Conservation (phyloP, 139 green algal species). For the Diplosphaera chodatii region DNA sequence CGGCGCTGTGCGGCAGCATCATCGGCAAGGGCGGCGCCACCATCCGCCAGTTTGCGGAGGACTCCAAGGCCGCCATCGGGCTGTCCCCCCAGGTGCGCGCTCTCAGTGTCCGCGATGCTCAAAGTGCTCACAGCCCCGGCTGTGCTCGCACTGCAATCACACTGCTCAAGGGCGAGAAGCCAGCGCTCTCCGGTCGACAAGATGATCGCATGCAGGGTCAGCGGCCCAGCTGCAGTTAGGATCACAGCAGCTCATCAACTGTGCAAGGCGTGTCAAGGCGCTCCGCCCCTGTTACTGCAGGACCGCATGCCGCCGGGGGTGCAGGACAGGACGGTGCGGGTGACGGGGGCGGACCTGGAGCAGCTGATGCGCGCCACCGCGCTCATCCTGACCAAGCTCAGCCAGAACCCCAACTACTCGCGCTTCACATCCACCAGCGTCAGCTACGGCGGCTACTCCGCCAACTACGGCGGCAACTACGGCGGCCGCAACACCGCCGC, state of each 20-base stretch:
- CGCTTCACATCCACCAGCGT: slow-evolving; percentile 8
- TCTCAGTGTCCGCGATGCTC: too few species aligned
- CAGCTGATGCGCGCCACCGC: slow-evolving; percentile 71
- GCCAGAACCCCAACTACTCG: slow-evolving; percentile 62
- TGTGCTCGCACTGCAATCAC: too few species aligned
- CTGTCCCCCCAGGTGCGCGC: slow-evolving; percentile 43
- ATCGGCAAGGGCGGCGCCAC: slow-evolving; percentile 76
- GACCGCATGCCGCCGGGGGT: slow-evolving; percentile 28
- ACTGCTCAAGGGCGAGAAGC: too few species aligned
- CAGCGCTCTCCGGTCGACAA: too few species aligned
- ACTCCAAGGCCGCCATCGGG: slow-evolving; percentile 63
- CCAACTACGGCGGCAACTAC: background rate
- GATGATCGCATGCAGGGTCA: too few species aligned
- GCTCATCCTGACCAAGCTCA: slow-evolving; percentile 66
- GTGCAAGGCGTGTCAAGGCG: too few species aligned
- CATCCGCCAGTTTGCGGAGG: slow-evolving; percentile 69
- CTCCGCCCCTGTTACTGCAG: too few species aligned
- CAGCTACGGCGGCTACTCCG: background rate
- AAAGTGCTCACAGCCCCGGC: too few species aligned
- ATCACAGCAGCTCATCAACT: too few species aligned
- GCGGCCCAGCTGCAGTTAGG: too few species aligned
- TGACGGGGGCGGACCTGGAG: slow-evolving; percentile 53
- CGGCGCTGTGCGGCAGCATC: slow-evolving; percentile 64
- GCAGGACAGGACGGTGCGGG: slow-evolving; percentile 60
- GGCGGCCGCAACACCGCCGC: slow-evolving; percentile 4